These are phyloP conservation scores for Fusarium palustre DNA, from an alignment of 2,329 filamentous ascomycete species.

Conservation along the genomic window DNA sequence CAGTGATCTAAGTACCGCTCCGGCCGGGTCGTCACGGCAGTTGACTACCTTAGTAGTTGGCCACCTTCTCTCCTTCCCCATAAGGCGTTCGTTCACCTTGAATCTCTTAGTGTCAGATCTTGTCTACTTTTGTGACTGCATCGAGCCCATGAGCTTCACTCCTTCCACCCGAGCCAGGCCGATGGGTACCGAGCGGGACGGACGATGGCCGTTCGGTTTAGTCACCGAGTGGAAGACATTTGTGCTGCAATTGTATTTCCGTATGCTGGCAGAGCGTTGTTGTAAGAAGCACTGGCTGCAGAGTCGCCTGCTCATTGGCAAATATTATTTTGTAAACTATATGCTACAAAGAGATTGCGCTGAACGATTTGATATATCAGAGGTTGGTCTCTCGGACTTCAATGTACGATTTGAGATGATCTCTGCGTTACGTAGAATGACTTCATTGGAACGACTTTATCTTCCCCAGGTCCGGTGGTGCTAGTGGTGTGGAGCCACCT, in stretches of 20 bases:
- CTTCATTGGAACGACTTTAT: constrained; percentile 21
- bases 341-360: background rate
- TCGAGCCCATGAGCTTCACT: constrained; percentile 29
- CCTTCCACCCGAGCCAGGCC: constrained; percentile 53
- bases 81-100: constrained; percentile 27
- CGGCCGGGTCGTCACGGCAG: constrained; percentile 16
- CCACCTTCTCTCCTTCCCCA: constrained; percentile 16
- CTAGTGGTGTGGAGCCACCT: constrained; percentile 32
- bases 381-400: constrained; percentile 3
- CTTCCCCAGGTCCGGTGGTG: constrained; percentile 45
- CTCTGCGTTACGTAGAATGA: constrained; percentile 15
- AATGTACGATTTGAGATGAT: constrained; percentile 26
- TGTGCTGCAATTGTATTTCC: background rate
- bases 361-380: background rate
- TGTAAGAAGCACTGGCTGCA: background rate
- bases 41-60: constrained; percentile 13
- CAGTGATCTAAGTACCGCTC: background rate
- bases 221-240: background rate
- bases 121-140: constrained; percentile 5
- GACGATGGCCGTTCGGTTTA: constrained; percentile 40
- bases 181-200: constrained; percentile 50
- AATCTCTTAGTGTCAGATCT: constrained; percentile 23
- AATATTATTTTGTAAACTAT: background rate
- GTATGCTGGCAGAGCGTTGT: background rate
- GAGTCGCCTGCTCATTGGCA: background rate